These are phyloP conservation scores for Entomortierella chlamydospora DNA, from an alignment of 192 early-diverging fungal species.

Conservation along the genomic window DNA sequence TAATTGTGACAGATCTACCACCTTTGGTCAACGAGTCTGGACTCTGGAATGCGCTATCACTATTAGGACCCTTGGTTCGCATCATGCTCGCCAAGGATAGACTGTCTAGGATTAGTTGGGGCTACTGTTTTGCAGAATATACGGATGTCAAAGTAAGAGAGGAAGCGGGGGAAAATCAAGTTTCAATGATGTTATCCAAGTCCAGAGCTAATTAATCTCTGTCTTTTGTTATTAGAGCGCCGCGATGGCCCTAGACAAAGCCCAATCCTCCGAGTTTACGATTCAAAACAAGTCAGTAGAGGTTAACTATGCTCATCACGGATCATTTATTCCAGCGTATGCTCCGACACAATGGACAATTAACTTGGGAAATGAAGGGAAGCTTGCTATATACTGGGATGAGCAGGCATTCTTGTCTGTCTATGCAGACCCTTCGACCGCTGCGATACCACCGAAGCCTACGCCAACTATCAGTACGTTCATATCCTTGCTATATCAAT, in stretches of 20 bases:
- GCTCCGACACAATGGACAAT: constrained; percentile 69
- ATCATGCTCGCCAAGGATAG: constrained; percentile 70
- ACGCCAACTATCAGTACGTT: neutral
- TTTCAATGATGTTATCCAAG: too few species aligned
- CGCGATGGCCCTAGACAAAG: constrained; percentile 39
- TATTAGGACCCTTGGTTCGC: constrained; percentile 47
- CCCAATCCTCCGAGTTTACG: constrained; percentile 27
- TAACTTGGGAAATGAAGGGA: constrained; percentile 44
- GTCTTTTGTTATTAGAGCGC: constrained; percentile 23
- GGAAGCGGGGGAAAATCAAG: too few species aligned
- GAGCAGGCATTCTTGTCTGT: constrained; percentile 67
- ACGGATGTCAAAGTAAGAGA: constrained; percentile 61
- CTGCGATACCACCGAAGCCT: neutral
- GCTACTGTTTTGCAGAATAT: constrained; percentile 75
- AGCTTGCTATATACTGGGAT: constrained; percentile 72
- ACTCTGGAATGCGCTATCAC: constrained; percentile 49
- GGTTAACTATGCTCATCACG: constrained; percentile 65
- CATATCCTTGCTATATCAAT: neutral
- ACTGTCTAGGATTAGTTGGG: constrained; percentile 65
- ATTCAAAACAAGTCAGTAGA: constrained; percentile 59
- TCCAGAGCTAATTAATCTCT: neutral
- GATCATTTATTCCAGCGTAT: constrained; percentile 73
- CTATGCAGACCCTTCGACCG: constrained; percentile 39
- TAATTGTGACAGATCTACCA: constrained; percentile 71
- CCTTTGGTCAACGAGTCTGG: constrained; percentile 68